Base-by-base conservation (phyloP, 2,329 filamentous ascomycete species). In the Xylaria digitata region DNA sequence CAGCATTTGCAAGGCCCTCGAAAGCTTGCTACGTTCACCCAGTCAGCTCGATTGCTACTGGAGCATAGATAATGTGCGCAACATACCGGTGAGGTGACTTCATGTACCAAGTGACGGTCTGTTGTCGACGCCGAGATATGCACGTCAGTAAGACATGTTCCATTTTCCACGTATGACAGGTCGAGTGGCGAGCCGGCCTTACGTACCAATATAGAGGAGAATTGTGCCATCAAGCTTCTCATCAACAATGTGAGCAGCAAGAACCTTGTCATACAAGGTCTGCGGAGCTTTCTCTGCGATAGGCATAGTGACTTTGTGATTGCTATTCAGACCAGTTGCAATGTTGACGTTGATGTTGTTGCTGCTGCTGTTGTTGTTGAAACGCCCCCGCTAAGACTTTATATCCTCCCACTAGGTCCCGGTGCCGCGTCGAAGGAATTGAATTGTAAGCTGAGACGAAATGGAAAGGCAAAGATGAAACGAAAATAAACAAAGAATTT, bases 181-280 rank as follows among this genome's bases (percentile, higher is more conserved):
- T 48, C 50, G 65, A 62, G 63, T 60, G 54, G 34, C 34, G 34
- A 7, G n/a, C 17, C 40, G n/a, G 40, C 21, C 2, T 50, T 30
- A 79, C 88, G 73, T 84, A 94, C 93, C 93, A 78, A 98, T 98
- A 80, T 98, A 98, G 66, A 98, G 86, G 71, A 97, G 84, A 75
- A 96, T 85, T 65, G 94, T 97, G 81, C 95, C 95, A 82, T 98
- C 95, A 63, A 93, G 88, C 86, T 94, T 93, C 87, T 97, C 92
- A 77, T 97, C 93, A 78, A 99, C 94, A 76, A 98, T 91, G 81
- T 99, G 96, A 83, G 91, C 91, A 75, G 93, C 89, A 76, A 98
- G 91, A 81, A 98, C 94, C 89, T 98, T 98, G 87, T 98, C 95
- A 83, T 98, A 98, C 78, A 97, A 87, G 75, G 94, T 97, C 82